Base-by-base conservation (phyloP, 345 rosid species). In the Lepidium africanum region DNA sequence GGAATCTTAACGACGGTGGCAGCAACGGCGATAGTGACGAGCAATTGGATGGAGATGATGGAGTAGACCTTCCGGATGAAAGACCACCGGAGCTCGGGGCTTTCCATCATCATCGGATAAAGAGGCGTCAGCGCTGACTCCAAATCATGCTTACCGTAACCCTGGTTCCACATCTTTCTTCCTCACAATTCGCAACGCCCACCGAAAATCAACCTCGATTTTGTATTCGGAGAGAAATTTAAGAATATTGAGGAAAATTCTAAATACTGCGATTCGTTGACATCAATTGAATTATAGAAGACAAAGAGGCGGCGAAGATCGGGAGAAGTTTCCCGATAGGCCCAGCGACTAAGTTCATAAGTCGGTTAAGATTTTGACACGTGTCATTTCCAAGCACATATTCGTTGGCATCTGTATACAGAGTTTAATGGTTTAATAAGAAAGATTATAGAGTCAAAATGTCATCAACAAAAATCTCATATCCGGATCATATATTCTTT, bases 1-100 rank as follows among this genome's bases (percentile, higher is more conserved):
- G 11, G 94, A 55, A 81, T 77, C 40, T 70, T 36, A 10, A 90
- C 97, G 54, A 93, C 97, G 60, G 74, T 71, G 57, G 92, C 77
- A 4, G 85, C 98, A 36, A 93, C 98, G 16, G 86, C 94, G 59
- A 88, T 74, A 0, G 98, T 93, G 37, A 46, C 82, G 56, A 93
- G 85, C 42, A 93, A 67, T 65, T 93, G 98, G 27, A 93, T 23
- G 63, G 86, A 41, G 16, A 93, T 54, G 75, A 93, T 90, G 12
- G 89, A 78, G 67, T 93, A 93, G 10, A 93, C 82, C 59, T 93
- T 93, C 10, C 98, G 84, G 33, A 93, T 93, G 77, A 93, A 93
- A 32, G 87, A 74, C 97, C 98, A 93, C 8, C 98, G 87, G 72
- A 93, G 81, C 79, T 87, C 85, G 57, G 97, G 94, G 69, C 81